Base-by-base conservation (phyloP, 1,284 basidiomycete genomes). In the Trametes hirsuta region DNA sequence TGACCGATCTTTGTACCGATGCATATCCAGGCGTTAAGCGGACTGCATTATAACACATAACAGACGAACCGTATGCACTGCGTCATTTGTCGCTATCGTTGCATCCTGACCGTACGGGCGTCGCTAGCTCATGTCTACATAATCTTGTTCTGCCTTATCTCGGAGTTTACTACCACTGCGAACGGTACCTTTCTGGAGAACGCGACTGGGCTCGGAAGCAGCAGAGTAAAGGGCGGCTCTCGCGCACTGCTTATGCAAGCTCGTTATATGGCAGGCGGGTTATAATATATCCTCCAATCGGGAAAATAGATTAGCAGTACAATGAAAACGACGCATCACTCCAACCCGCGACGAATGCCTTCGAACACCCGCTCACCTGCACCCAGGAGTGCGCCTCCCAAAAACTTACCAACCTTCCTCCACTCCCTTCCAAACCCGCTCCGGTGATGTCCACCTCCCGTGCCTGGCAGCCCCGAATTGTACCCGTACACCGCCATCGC, bases 401-500 rank as follows among this genome's bases (percentile, higher is more conserved):
- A 55, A 47, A 70, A 61, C 53, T 48, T 66, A 39, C 66, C 64
- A n/a, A 79, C 40, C 46, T 72, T 65, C 66, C 66, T 75, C 75
- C 73, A 76, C 63, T 77, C 75, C 62, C 68, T 70, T 25, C 58
- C 66, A 15, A 64, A 42, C 54, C 61, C 42, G 52, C 62, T 55
- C 2, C 62, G 64, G 47, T 67, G 65, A 18, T 69, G 68, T 6
- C 66, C 63, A 39, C 66, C 24, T 21, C 61, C 53, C 5, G 59
- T 57, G 24, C 55, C 59, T 0, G 65, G 54, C 55, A 65, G 25
- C 5, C 63, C 68, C n/a, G 63, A 59, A 45, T 72, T 71, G 57
- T 79, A 70, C 25, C 82, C 80, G 70, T 87, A 86, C 42, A 88
- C 75, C 1, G 86, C 87, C 67, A 90, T 77, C 14, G 87, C 88